Evolutionary conservation across 208 protist genomes (phyloP).

Genomic region (Leishmania amazonensis): DNA sequence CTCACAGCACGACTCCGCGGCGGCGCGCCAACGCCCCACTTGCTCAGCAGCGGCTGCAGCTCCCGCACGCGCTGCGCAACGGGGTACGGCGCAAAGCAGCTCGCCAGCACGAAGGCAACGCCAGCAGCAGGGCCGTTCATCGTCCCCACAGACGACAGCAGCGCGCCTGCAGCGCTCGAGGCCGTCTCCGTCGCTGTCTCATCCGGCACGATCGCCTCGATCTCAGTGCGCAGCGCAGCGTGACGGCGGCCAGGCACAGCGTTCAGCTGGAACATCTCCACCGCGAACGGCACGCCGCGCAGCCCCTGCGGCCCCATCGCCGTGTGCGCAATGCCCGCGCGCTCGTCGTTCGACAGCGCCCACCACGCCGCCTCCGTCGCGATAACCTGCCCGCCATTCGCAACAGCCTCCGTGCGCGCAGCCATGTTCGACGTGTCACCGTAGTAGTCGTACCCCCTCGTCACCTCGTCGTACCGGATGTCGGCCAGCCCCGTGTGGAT

Average conservation of each 20-base stretch:
- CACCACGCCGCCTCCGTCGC: constrained; percentile 48
- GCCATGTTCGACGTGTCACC: constrained; percentile 7
- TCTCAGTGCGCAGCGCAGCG: constrained; percentile 51
- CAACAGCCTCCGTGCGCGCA: constrained; percentile 78
- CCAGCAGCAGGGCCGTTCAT: constrained; percentile 21
- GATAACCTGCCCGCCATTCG: constrained; percentile 77
- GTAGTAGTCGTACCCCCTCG: constrained; percentile 53
- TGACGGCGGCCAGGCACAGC: constrained; percentile 44
- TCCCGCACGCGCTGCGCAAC: constrained; percentile 2
- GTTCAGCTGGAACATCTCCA: constrained; percentile 71
- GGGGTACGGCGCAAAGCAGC: constrained; percentile 49
- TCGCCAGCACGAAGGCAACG: constrained; percentile 33
- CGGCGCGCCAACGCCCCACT: constrained; percentile 4
- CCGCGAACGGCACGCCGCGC: constrained; percentile 56
- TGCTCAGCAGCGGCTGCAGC: constrained; percentile 7
- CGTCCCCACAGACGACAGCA: constrained; percentile 26
- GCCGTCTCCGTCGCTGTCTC: constrained; percentile 16
- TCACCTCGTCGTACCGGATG: constrained; percentile 60
- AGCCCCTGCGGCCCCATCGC: constrained; percentile 43
- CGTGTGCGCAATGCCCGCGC: constrained; percentile 19
- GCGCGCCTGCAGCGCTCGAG: constrained; percentile 21
- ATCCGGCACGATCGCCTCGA: constrained; percentile 37
- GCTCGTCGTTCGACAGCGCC: constrained; percentile 38
- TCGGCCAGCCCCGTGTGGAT: constrained; percentile 72
- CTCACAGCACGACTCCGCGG: constrained; percentile 4